Conservation (phyloP, 2,329 filamentous ascomycete genomes). For the Calonectria honghensis region DNA sequence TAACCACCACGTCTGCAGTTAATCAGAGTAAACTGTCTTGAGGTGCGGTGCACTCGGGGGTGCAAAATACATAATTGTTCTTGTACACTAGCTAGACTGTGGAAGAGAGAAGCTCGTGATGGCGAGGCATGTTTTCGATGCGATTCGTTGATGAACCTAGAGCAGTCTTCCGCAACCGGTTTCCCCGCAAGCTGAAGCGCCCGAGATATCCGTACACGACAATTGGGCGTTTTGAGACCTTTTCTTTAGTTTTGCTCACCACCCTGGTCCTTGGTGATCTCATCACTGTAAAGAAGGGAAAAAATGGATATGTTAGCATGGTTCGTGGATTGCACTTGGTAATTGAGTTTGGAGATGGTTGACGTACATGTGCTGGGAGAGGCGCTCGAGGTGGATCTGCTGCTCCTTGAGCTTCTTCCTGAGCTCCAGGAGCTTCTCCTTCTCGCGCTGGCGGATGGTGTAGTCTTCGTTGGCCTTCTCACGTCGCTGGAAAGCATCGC, state of each 20-base stretch:
- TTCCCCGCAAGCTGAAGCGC: constrained; percentile 47
- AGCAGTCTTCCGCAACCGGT: constrained; percentile 44
- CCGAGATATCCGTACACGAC: constrained; percentile 46
- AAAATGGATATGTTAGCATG: constrained; percentile 39
- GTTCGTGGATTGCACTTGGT: constrained; percentile 11
- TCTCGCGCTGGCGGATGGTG: constrained; percentile 90
- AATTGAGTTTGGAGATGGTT: constrained; percentile 32
- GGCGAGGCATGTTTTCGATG: constrained; percentile 44
- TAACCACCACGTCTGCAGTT: constrained; percentile 28
- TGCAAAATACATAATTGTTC: constrained; percentile 56
- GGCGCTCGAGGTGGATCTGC: constrained; percentile 87
- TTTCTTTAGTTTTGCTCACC: constrained; percentile 77
- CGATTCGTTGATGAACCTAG: constrained; percentile 42
- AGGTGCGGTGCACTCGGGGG: constrained; percentile 44
- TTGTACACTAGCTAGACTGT: constrained; percentile 64
- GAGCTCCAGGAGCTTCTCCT: constrained; percentile 89
- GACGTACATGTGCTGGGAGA: constrained; percentile 89
- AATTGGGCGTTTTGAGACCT: constrained; percentile 38
- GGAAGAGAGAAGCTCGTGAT: constrained; percentile 51
- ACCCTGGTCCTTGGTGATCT: constrained; percentile 83
- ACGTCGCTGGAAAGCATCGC: constrained; percentile 94
- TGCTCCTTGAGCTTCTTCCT: constrained; percentile 85
- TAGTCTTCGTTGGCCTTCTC: constrained; percentile 91
- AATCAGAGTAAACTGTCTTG: constrained; percentile 39
- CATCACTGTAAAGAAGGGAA: constrained; percentile 73